Percentiles rank a stretch among this genome's conserved stretches.
These are phyloP conservation scores for Hypoxylon cercidicola DNA, from an alignment of 495 filamentous ascomycete genomes.

Conservation along the genomic window DNA sequence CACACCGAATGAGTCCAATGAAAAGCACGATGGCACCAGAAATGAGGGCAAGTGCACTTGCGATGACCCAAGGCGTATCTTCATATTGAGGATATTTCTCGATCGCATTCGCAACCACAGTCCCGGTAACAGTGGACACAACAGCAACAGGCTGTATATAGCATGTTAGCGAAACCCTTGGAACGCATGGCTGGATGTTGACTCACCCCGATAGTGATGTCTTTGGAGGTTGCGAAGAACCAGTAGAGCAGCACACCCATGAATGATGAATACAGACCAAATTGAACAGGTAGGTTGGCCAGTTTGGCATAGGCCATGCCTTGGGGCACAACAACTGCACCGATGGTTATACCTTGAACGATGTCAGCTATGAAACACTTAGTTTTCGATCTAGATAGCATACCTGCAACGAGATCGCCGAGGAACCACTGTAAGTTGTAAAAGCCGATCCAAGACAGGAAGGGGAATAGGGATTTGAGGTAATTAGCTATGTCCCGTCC, in stretches of 20 bases:
- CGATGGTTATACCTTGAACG: slow-evolving; percentile 83
- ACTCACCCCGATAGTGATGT: slow-evolving; percentile 98
- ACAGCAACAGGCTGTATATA: slow-evolving; percentile 88
- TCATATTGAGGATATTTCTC: slow-evolving; percentile 64
- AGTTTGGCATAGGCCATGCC: slow-evolving; percentile 96
- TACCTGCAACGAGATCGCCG: slow-evolving; percentile 91
- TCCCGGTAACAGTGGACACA: slow-evolving; percentile 88
- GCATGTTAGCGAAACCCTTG: slow-evolving; percentile 5
- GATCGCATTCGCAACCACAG: slow-evolving; percentile 72
- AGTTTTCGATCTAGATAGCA: slow-evolving; percentile 37
- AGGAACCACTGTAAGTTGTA: slow-evolving; percentile 92
- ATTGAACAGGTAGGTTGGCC: slow-evolving; percentile 80
- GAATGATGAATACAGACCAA: slow-evolving; percentile 95
- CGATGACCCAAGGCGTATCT: slow-evolving; percentile 64
- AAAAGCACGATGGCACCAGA: slow-evolving; percentile 82
- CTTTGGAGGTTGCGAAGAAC: slow-evolving; percentile 99
- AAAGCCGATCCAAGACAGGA: slow-evolving; percentile 82
- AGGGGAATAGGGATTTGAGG: slow-evolving; percentile 79
- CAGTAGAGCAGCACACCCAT: slow-evolving; percentile 97
- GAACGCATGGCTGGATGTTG: slow-evolving; percentile 54
- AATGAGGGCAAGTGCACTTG: slow-evolving; percentile 82
- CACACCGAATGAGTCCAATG: slow-evolving; percentile 81
- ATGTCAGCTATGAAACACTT: slow-evolving; percentile 23
- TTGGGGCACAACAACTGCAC: slow-evolving; percentile 94
- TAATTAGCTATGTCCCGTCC: slow-evolving; percentile 66